Evolutionary conservation across 495 filamentous ascomycete genomes (phyloP), one percentile per base, ranked within the genome.

Genomic region (Tuber borchii): DNA sequence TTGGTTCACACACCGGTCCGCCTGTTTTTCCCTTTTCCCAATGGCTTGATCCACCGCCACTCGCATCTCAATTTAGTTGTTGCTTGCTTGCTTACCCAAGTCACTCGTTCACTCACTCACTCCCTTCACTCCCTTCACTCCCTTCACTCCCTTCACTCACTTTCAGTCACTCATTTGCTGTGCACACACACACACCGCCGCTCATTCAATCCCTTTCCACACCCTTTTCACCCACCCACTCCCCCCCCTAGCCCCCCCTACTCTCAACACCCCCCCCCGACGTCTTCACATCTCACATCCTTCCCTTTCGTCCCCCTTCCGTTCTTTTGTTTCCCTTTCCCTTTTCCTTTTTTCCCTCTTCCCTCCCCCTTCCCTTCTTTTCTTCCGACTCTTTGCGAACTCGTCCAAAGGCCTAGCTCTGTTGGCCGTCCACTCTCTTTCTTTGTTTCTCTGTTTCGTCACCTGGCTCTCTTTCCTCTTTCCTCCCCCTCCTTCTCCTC

Each of bases 401-500:
- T 73, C 56, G 72, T 77, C 75, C 51, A 68, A 44, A 82, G 77
- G 81, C 72, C 75, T 73, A 79, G 73, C 80, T 77, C 74, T 75
- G 77, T 76, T 78, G 80, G 77, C 81, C 77, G 80, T 82, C 81
- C 81, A 76, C 80, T 82, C 81, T 79, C 78, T 82, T 81, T 81
- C 68, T 71, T 80, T 78, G 72, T 80, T 79, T 82, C 70, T 82
- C 71, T 81, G 48, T 68, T 77, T 78, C 79, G 73, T 78, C 79
- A 79, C 61, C 79, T 48, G 74, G 65, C 71, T 81, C 81, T 73
- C 70, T 76, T 74, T 74, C 74, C 71, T 69, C 71, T 10, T 45
- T 37, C n/a, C 31, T 7, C 71, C 14, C 45, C 42, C 39, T 40
- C 39, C 34, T 2, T 37, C 34, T 69, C 74, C 70, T 61, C 34